Percentiles rank a stretch among this genome's conserved stretches.
These are phyloP conservation scores for Mycena kentingensis DNA, from an alignment of 768 basidiomycete species.

Conservation along the genomic window DNA sequence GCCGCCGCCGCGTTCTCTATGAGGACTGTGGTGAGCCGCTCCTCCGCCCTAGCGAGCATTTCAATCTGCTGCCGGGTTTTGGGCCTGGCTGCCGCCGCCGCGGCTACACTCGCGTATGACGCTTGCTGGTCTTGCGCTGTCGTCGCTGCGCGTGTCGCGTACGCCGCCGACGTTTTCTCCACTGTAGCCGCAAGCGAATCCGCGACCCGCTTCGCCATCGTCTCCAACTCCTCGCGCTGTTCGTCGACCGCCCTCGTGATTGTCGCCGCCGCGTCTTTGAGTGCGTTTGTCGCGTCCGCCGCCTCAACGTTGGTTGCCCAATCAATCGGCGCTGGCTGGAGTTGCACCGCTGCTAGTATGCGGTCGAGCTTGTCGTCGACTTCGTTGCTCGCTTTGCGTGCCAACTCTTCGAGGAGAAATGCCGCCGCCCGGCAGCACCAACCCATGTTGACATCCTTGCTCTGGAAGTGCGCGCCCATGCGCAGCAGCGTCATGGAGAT, in stretches of 20 bases:
- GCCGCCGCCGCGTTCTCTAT: background rate
- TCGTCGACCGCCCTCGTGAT: background rate
- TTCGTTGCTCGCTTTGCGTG: too few relatives aligned
- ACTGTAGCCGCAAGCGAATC: background rate
- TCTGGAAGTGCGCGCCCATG: too few relatives aligned
- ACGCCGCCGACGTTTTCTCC: background rate
- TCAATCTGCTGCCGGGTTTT: background rate
- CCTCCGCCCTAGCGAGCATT: background rate
- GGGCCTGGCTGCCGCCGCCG: background rate
- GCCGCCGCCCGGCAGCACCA: too few relatives aligned
- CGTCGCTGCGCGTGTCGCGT: background rate
- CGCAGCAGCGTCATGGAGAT: too few relatives aligned
- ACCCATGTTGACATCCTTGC: too few relatives aligned
- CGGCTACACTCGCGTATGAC: background rate
- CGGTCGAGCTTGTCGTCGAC: too few relatives aligned
- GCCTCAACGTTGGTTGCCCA: too few relatives aligned
- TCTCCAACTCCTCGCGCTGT: background rate
- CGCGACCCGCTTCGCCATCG: background rate
- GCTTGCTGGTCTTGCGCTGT: background rate
- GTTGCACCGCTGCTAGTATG: too few relatives aligned
- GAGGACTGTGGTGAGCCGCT: background rate
- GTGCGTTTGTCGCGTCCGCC: too few relatives aligned
- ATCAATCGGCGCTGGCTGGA: too few relatives aligned
- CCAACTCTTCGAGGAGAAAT: too few relatives aligned
- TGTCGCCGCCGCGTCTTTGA: background rate